phyloP scores from a whole-genome alignment of 2,329 filamentous ascomycete species.

The Neofusicoccum kwambonambiense region DNA sequence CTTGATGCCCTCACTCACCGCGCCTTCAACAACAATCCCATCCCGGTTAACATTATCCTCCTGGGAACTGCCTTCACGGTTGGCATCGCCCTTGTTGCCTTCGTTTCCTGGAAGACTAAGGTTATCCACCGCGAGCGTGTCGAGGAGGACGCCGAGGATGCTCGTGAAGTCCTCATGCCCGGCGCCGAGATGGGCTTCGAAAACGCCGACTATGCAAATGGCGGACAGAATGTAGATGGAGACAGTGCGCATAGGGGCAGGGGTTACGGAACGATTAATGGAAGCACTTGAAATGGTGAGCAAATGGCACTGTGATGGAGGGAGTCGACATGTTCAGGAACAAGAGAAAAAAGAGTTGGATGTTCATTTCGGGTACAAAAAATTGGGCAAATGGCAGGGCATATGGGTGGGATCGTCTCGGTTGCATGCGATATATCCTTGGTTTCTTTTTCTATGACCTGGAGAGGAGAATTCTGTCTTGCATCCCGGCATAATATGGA shows the following conservation, averaged over 20 bases:
- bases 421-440: not conserved
- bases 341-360: not conserved
- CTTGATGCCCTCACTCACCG: conserved; percentile 77
- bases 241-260: not conserved
- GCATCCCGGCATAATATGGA: not conserved
- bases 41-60: conserved; percentile 73
- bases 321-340: not conserved
- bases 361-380: not conserved
- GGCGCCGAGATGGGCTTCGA: conserved; percentile 21
- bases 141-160: conserved; percentile 36
- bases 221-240: not conserved
- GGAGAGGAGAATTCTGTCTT: not conserved
- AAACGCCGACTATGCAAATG: not conserved
- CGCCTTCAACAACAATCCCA: conserved; percentile 68
- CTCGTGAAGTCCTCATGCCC: conserved; percentile 37
- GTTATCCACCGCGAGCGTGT: conserved; percentile 40
- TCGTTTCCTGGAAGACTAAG: conserved; percentile 56
- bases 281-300: not conserved
- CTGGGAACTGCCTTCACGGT: conserved; percentile 61
- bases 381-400: not conserved
- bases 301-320: not conserved
- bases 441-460: not conserved
- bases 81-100: conserved; percentile 65
- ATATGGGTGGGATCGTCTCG: not conserved
- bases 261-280: not conserved